A percentile compares a stretch with the other conserved stretches of the same genome.
Evolutionary conservation across 805 yeast genomes (phyloP).

Genomic region (Cyberlindnera americana): DNA sequence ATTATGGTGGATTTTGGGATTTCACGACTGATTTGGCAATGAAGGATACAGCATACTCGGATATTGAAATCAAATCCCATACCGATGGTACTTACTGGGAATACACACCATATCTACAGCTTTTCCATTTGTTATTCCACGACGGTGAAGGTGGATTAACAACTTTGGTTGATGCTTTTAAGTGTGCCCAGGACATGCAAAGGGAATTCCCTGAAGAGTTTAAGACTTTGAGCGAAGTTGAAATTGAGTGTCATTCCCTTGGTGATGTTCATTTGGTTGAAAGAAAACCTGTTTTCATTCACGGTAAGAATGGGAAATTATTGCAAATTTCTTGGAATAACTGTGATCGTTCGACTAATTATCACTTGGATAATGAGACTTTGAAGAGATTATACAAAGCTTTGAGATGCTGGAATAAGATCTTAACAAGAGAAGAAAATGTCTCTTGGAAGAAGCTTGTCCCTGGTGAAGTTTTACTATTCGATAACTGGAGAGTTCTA

Average conservation of each 20-base stretch:
- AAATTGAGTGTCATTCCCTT: slow-evolving; percentile 70
- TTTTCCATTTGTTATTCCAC: slow-evolving; percentile 61
- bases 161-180: slow-evolving; percentile 63
- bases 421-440: slow-evolving; percentile 47
- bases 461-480: slow-evolving; percentile 65
- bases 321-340: slow-evolving; percentile 70
- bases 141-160: slow-evolving; percentile 69
- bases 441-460: slow-evolving; percentile 51
- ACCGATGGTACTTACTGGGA: slow-evolving; percentile 77
- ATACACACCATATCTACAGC: slow-evolving; percentile 67
- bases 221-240: slow-evolving; percentile 44
- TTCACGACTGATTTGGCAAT: slow-evolving; percentile 65
- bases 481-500: slow-evolving; percentile 71
- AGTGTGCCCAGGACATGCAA: slow-evolving; percentile 50
- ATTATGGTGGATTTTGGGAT: slow-evolving; percentile 81
- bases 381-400: slow-evolving; percentile 53
- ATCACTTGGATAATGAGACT: slow-evolving; percentile 40
- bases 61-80: slow-evolving; percentile 58
- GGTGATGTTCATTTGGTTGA: slow-evolving; percentile 68
- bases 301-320: slow-evolving; percentile 47
- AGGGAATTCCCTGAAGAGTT: slow-evolving; percentile 47
- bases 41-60: slow-evolving; percentile 71
- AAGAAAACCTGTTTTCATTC: slow-evolving; percentile 59
- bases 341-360: slow-evolving; percentile 57
- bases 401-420: slow-evolving; percentile 50